Conservation (phyloP, 1,139 yeast species). For the Saccharomyces pastorianus region DNA sequence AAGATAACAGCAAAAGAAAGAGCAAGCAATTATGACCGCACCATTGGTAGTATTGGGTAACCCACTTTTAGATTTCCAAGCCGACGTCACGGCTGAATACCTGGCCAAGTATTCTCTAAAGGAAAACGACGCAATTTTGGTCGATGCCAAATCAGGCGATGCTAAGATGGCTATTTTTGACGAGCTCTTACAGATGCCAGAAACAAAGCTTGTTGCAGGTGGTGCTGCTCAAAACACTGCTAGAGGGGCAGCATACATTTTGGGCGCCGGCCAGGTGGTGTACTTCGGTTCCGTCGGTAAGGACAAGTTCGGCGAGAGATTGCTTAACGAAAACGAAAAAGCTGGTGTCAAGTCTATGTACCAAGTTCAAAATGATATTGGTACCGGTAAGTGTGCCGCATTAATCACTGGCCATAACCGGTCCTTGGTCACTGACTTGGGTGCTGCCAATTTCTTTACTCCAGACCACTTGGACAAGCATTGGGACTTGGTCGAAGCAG, state of each 20-base stretch:
- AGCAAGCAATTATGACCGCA: constrained; percentile 32
- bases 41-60: constrained; percentile 64
- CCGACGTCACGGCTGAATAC: constrained; percentile 60
- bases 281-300: constrained; percentile 96
- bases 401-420: constrained; percentile 81
- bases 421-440: constrained; percentile 90
- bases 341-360: constrained; percentile 87
- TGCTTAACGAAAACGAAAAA: constrained; percentile 70
- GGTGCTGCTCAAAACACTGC: constrained; percentile 99
- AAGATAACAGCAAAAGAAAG: neutral
- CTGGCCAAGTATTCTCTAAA: constrained; percentile 75
- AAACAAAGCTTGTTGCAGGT: constrained; percentile 79
- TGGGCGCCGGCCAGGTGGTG: constrained; percentile 75
- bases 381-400: constrained; percentile 98
- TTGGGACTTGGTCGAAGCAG: constrained; percentile 80
- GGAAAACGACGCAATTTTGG: constrained; percentile 90
- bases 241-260: constrained; percentile 91
- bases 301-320: constrained; percentile 77
- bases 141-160: constrained; percentile 48
- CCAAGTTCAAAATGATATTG: constrained; percentile 64
- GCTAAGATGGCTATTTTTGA: constrained; percentile 80
- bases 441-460: constrained; percentile 96
- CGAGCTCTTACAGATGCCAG: constrained; percentile 58
- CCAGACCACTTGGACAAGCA: constrained; percentile 79
- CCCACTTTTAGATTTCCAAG: constrained; percentile 85